A percentile compares a stretch with the other conserved stretches of the same genome.
These are phyloP conservation scores for Fusarium chaquense DNA, from an alignment of 2,329 filamentous ascomycete genomes.

Conservation along the genomic window DNA sequence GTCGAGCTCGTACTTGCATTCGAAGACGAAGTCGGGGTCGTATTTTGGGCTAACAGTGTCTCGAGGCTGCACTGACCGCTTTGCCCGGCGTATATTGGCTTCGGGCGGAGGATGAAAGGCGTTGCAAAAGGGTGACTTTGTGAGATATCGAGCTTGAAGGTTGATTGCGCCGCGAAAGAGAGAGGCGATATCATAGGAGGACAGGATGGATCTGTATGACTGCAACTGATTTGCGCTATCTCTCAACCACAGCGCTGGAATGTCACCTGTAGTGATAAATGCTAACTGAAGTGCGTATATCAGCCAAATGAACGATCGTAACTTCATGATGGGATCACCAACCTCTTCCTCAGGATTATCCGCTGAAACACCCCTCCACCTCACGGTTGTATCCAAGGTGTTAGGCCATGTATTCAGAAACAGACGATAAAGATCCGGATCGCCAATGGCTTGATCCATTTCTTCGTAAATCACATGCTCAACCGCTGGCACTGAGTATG, in stretches of 20 bases:
- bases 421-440: conserved; percentile 79
- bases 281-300: conserved; percentile 64
- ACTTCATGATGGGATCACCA: background rate
- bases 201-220: conserved; percentile 75
- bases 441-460: conserved; percentile 76
- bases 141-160: conserved; percentile 78
- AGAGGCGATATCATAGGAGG: conserved; percentile 65
- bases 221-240: conserved; percentile 87
- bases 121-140: conserved; percentile 85
- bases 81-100: conserved; percentile 56
- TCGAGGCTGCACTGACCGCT: conserved; percentile 48
- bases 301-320: background rate
- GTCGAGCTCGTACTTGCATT: conserved; percentile 97
- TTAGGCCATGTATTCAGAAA: conserved; percentile 82
- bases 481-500: conserved; percentile 80
- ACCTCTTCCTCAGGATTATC: conserved; percentile 71
- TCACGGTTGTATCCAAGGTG: conserved; percentile 78
- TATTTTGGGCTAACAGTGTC: conserved; percentile 73
- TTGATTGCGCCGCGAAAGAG: conserved; percentile 82
- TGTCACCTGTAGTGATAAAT: conserved; percentile 88
- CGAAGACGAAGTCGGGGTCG: conserved; percentile 80
- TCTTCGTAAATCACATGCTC: conserved; percentile 77
- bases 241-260: conserved; percentile 92
- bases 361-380: conserved; percentile 72
- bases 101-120: conserved; percentile 90